phyloP scores from a whole-genome alignment of 345 rosid genomes.

The Gossypium ekmanianum region DNA sequence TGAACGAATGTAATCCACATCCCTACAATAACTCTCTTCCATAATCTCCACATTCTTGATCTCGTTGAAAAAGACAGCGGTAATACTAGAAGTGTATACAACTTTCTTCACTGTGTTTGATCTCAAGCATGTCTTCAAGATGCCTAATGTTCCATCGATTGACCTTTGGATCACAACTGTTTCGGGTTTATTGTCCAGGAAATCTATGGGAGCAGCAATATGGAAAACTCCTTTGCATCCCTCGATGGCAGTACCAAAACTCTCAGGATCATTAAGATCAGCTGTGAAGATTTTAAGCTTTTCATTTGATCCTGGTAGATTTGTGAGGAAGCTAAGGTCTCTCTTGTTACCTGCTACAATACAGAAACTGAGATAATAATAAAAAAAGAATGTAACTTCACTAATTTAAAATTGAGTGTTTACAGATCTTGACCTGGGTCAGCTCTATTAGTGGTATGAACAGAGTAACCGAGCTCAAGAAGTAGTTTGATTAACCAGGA shows the following conservation, averaged over 20 bases:
- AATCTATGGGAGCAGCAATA: not conserved
- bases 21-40: not conserved
- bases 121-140: not conserved
- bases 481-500: slow-evolving; percentile 2
- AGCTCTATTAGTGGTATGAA: not conserved
- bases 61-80: not conserved
- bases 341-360: not conserved
- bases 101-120: not conserved
- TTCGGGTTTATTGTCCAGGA: not conserved
- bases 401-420: not conserved
- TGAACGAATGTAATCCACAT: not conserved
- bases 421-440: not conserved
- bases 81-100: not conserved
- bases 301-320: not conserved
- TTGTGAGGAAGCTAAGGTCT: not conserved
- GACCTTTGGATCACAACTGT: not conserved
- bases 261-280: not conserved
- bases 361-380: not conserved
- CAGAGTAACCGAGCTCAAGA: not conserved
- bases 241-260: not conserved
- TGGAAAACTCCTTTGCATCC: slow-evolving; percentile 1
- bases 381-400: too few species aligned
- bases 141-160: not conserved
- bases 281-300: not conserved
- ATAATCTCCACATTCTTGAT: not conserved